Percentiles rank a stretch among this genome's conserved stretches.
These are phyloP conservation scores for Paraconiothyrium sp. DNA, from an alignment of 2,329 filamentous ascomycete species.

Conservation along the genomic window DNA sequence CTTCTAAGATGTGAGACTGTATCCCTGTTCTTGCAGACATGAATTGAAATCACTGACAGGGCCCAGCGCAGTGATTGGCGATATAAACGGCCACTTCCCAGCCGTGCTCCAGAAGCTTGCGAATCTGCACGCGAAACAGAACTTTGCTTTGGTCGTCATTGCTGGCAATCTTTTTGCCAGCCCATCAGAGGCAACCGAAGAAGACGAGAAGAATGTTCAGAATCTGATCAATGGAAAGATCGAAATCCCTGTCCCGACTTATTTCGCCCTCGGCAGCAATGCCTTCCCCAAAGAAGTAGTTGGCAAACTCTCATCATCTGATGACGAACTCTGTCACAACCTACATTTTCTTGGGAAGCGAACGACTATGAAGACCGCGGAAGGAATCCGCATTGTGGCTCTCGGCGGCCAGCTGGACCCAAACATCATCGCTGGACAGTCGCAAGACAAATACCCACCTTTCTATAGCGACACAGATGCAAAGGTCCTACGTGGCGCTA, in stretches of 20 bases:
- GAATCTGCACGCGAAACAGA: constrained; percentile 84
- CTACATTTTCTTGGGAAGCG: constrained; percentile 87
- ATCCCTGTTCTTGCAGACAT: neutral
- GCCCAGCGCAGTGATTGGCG: constrained; percentile 81
- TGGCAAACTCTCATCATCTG: constrained; percentile 76
- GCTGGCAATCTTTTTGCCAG: constrained; percentile 82
- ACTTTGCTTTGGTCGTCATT: constrained; percentile 85
- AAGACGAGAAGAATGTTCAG: constrained; percentile 67
- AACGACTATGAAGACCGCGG: constrained; percentile 86
- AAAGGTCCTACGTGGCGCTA: constrained; percentile 76
- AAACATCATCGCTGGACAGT: constrained; percentile 68
- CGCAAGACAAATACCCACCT: constrained; percentile 78
- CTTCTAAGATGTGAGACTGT: constrained; percentile 64
- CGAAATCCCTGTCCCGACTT: constrained; percentile 80
- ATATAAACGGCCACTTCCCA: constrained; percentile 80
- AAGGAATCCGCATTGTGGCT: constrained; percentile 87
- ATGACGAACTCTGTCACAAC: constrained; percentile 81
- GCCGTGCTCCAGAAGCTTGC: constrained; percentile 82
- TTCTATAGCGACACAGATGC: constrained; percentile 81
- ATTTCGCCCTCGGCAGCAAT: constrained; percentile 83
- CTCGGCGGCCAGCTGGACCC: constrained; percentile 78
- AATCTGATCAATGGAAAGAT: constrained; percentile 78
- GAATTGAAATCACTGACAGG: constrained; percentile 19
- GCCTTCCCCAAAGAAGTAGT: constrained; percentile 76
- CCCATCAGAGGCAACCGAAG: constrained; percentile 53